Conservation (phyloP, 805 yeast genomes). For the Groenewaldozyma salmanticensis region DNA sequence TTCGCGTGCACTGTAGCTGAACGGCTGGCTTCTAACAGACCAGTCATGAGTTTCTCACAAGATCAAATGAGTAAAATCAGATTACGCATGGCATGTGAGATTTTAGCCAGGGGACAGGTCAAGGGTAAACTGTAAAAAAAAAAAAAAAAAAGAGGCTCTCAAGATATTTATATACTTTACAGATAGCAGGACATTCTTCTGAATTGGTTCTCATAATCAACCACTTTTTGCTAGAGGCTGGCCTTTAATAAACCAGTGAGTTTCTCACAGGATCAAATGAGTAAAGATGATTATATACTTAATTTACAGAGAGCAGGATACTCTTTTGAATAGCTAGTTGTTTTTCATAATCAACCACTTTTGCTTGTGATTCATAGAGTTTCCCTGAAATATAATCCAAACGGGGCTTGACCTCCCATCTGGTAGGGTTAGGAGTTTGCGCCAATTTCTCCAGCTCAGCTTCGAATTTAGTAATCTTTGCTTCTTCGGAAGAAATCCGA, state of each 20-base stretch:
- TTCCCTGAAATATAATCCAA: conserved; percentile 58
- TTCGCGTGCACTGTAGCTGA: conserved; percentile 75
- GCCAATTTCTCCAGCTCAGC: conserved; percentile 58
- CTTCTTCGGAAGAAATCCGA: conserved; percentile 49
- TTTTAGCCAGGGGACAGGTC: conserved; percentile 17
- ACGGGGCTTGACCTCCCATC: conserved; percentile 50
- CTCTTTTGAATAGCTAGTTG: conserved; percentile 18
- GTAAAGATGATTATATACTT: neutral
- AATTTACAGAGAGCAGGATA: conserved; percentile 1
- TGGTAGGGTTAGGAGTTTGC: conserved; percentile 33
- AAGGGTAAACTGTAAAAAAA: neutral
- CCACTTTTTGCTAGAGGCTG: no score
- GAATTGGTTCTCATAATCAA: no score
- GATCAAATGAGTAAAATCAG: conserved; percentile 62
- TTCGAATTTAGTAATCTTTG: conserved; percentile 55
- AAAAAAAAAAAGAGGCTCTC: neutral
- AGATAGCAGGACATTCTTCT: no score
- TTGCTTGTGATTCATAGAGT: conserved; percentile 50
- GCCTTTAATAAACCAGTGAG: no score
- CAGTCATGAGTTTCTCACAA: conserved; percentile 46
- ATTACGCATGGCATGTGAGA: conserved; percentile 57
- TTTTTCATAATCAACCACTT: conserved; percentile 39
- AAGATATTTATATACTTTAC: no score
- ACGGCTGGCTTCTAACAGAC: conserved; percentile 42
- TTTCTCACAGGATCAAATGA: neutral